Evolutionary conservation across 805 yeast genomes (phyloP).

Genomic region (Wickerhamomyces rabaulensis): DNA sequence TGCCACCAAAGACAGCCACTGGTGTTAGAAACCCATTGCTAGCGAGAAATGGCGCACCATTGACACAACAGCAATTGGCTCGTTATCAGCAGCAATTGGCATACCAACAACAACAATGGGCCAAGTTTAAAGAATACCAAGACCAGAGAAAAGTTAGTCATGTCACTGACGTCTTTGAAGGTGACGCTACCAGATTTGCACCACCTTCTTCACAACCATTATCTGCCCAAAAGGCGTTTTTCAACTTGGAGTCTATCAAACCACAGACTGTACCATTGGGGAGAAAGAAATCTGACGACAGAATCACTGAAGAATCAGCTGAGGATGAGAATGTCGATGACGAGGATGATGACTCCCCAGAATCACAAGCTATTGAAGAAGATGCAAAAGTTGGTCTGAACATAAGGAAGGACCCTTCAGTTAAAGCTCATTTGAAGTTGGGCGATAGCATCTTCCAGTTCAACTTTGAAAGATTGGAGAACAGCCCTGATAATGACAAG

Average conservation of each 20-base stretch:
- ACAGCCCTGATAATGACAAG: constrained; percentile 15
- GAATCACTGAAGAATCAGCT: constrained; percentile 13
- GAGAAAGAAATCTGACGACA: constrained; percentile 1
- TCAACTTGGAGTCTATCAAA: constrained; percentile 22
- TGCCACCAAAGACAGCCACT: constrained; percentile 20
- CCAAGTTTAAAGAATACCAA: constrained; percentile 21
- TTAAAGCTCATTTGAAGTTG: constrained; percentile 16
- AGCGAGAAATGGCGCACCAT: constrained; percentile 5
- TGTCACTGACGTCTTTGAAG: constrained; percentile 46
- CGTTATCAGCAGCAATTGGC: constrained; percentile 23
- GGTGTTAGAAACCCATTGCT: constrained; percentile 13
- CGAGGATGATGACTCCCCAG: constrained; percentile 22
- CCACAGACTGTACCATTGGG: constrained; percentile 7
- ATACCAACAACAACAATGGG: constrained; percentile 23
- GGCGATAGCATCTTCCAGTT: constrained; percentile 20
- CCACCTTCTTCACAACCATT: constrained; percentile 48
- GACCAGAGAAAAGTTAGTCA: constrained; percentile 21
- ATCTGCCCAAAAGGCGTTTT: constrained; percentile 40
- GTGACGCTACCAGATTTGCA: constrained; percentile 40
- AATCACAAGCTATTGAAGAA: constrained; percentile 32
- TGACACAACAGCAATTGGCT: constrained; percentile 20
- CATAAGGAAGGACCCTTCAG: constrained; percentile 6
- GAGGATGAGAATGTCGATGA: constrained; percentile 12
- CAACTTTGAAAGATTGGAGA: constrained; percentile 12
- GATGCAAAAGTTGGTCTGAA: constrained; percentile 23